Base-by-base conservation (phyloP, 2,329 filamentous ascomycete species). In the Alternaria sp. region DNA sequence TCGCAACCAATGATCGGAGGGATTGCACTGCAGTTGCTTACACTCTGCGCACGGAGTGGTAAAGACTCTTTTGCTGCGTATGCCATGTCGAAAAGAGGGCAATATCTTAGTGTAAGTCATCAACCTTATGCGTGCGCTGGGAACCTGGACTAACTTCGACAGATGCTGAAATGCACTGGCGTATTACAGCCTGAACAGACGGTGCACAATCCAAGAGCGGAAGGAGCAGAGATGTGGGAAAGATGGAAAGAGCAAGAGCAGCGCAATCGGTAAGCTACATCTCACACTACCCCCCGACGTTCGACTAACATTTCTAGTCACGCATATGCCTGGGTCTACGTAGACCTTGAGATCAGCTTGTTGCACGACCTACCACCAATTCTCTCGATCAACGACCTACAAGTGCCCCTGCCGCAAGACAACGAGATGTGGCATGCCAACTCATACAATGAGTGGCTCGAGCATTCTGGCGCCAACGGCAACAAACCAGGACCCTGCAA, bases 311-410 rank as follows among this genome's bases (percentile, higher is more conserved):
- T 8, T 47, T n/a, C 21, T 41, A 62, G 60, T 15, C 55, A 62
- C 18, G 60, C 28, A 18, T 58, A 62, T 37, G 60, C 60, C 12
- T 62, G 60, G 60, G 47, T 62, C 10, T 62, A 62, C 43, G 60
- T 58, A 11, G 60, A 62, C 41, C 47, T 62, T 4, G 60, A 62
- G 18, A 37, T 54, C 15, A 62, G 55, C 41, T 41, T 62, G 43
- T 43, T 62, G 4, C 41, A 62, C 43, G 60, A 62, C 28, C 55
- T 62, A 15, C 41, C 55, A 7, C 60, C 60, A 6, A 30, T 62
- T 10, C 60, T 62, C 23, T 62, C 60, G 15, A 45, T 58, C 28
- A 53, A 46, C 14, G 60, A 62, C n/a, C 20, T 62, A 12, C 60
- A 62, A 46, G 47, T 58, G 15, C 60, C 60, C 33, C 10, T 62